These are phyloP conservation scores for Excoecaria cochinchinensis DNA, from an alignment of 345 rosid genomes.

Conservation along the genomic window DNA sequence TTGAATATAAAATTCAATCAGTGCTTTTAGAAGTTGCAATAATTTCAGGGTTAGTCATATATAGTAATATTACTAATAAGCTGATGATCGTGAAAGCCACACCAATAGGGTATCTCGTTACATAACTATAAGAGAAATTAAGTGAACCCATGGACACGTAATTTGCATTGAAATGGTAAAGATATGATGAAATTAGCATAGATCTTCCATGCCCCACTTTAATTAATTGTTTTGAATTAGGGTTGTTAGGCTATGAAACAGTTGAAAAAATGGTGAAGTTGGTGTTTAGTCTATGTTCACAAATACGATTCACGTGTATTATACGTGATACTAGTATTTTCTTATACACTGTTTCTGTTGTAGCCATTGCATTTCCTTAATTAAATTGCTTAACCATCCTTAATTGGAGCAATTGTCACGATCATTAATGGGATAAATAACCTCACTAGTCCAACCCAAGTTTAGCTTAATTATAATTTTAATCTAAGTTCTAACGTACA, in stretches of 20 bases:
- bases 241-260: constrained; percentile 37
- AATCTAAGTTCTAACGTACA: not conserved
- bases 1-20: not conserved
- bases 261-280: constrained; percentile 23
- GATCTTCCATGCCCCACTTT: constrained; percentile 41
- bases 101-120: constrained; percentile 20
- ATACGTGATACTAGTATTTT: constrained; percentile 24
- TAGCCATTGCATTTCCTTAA: constrained; percentile 18
- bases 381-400: constrained; percentile 16
- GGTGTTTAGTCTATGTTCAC: constrained; percentile 29
- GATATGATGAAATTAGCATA: constrained; percentile 56
- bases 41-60: not conserved
- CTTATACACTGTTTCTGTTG: constrained; percentile 16
- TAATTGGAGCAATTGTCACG: constrained; percentile 25
- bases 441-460: constrained; percentile 18
- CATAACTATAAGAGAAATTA: constrained; percentile 4
- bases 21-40: not conserved
- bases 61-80: not conserved
- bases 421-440: constrained; percentile 23
- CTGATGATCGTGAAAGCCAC: not conserved
- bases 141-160: constrained; percentile 28
- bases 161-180: constrained; percentile 42
- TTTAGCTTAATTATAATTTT: not conserved
- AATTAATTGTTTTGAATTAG: constrained; percentile 21
- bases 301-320: constrained; percentile 40